phyloP scores from a whole-genome alignment of 345 rosid genomes.

The Ceriops tagal region DNA sequence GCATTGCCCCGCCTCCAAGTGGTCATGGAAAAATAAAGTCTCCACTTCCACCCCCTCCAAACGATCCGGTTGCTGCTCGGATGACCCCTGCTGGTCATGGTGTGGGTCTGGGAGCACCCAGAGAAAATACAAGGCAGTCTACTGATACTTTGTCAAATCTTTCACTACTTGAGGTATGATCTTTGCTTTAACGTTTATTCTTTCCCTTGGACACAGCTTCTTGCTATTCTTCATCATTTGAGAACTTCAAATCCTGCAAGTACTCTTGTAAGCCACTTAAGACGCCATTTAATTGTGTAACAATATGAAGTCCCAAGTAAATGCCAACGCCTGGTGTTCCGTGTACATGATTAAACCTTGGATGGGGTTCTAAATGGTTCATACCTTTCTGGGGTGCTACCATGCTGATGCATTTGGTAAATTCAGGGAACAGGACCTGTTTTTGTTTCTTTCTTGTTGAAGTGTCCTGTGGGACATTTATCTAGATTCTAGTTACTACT shows the following conservation, averaged over 20 bases:
- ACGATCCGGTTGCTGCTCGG: slow-evolving; percentile 60
- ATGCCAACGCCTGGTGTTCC: too few relatives aligned
- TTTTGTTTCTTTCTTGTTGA: too few relatives aligned
- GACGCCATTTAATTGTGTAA: too few relatives aligned
- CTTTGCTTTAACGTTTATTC: not conserved
- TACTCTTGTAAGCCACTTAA: too few relatives aligned
- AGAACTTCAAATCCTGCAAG: not conserved
- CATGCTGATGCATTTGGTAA: too few relatives aligned
- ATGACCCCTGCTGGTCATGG: slow-evolving; percentile 28
- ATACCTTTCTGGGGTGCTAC: too few relatives aligned
- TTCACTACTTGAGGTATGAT: slow-evolving; percentile 65
- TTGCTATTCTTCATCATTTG: too few relatives aligned
- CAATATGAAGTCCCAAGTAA: too few relatives aligned
- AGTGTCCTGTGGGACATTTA: not conserved
- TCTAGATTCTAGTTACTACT: not conserved
- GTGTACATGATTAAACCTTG: too few relatives aligned
- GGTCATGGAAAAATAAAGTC: slow-evolving; percentile 58
- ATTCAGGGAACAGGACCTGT: too few relatives aligned
- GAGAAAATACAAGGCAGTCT: slow-evolving; percentile 36
- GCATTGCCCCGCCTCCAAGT: slow-evolving; percentile 81
- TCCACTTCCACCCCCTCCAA: slow-evolving; percentile 88
- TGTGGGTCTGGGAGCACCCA: slow-evolving; percentile 23
- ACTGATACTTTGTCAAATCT: slow-evolving; percentile 61
- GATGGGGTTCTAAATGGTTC: too few relatives aligned
- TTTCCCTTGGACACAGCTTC: too few relatives aligned